Conservation (phyloP, 352 stramenopile species). For the Pythium aquatile region DNA sequence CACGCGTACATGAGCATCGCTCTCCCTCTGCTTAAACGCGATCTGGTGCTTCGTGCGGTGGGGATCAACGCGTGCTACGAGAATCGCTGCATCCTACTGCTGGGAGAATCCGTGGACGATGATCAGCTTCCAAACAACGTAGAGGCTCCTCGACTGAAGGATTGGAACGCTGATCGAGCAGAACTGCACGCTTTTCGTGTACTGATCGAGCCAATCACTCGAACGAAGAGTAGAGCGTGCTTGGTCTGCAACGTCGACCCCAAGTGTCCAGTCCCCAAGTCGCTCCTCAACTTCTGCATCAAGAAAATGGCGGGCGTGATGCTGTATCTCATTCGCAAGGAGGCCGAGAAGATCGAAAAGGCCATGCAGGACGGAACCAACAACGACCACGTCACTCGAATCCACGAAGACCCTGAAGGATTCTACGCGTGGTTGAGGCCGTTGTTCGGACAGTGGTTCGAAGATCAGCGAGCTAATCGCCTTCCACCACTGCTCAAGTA, state of each 20-base stretch:
- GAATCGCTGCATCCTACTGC: slow-evolving; percentile 59
- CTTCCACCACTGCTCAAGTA: slow-evolving; percentile 36
- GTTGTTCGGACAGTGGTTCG: slow-evolving; percentile 68
- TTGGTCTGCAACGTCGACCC: slow-evolving; percentile 81
- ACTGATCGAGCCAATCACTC: slow-evolving; percentile 71
- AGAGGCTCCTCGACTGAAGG: slow-evolving; percentile 49
- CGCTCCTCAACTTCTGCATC: slow-evolving; percentile 77
- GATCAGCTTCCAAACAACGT: slow-evolving; percentile 26
- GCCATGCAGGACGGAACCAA: slow-evolving; percentile 38
- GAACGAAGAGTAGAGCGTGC: slow-evolving; percentile 60
- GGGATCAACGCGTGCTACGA: slow-evolving; percentile 84
- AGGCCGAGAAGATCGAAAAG: slow-evolving; percentile 76
- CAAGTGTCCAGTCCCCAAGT: slow-evolving; percentile 68
- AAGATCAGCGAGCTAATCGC: slow-evolving; percentile 36
- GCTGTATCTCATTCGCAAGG: slow-evolving; percentile 70
- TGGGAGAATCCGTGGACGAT: slow-evolving; percentile 57
- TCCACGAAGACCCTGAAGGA: slow-evolving; percentile 62
- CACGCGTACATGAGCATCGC: slow-evolving; percentile 67
- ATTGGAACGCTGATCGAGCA: slow-evolving; percentile 73
- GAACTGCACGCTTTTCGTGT: slow-evolving; percentile 73
- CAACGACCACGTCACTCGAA: slow-evolving; percentile 61
- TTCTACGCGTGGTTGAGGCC: slow-evolving; percentile 76
- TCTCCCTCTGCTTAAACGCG: slow-evolving; percentile 70
- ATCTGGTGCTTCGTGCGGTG: slow-evolving; percentile 65
- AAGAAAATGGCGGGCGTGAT: slow-evolving; percentile 82